These are phyloP conservation scores for Ustilago curta DNA, from an alignment of 1,284 basidiomycete genomes.

Conservation along the genomic window DNA sequence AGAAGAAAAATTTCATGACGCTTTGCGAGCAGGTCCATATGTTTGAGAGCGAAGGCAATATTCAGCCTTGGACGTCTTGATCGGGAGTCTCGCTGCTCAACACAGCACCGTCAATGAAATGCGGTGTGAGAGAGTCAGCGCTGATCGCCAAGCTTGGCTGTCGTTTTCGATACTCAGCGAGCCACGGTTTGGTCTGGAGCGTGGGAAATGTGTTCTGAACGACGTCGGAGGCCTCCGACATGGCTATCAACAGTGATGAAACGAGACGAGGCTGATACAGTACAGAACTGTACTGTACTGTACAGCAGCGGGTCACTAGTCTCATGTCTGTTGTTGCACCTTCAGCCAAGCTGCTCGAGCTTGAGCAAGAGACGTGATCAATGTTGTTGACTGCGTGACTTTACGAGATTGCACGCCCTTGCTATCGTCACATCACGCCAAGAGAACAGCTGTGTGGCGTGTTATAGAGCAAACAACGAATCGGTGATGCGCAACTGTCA, in stretches of 20 bases:
- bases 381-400: background rate
- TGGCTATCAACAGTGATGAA: background rate
- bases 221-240: background rate
- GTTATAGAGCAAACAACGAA: background rate
- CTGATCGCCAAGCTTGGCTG: background rate
- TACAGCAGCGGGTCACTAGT: too few relatives aligned
- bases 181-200: background rate
- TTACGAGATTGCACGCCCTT: background rate
- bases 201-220: background rate
- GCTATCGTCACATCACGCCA: background rate
- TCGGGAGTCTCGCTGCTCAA: background rate
- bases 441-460: background rate
- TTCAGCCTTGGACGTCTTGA: too few relatives aligned
- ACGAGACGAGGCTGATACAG: background rate
- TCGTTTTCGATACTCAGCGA: background rate
- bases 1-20: background rate
- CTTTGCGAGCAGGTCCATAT: background rate
- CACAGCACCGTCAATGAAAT: background rate
- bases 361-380: background rate
- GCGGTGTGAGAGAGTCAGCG: too few relatives aligned
- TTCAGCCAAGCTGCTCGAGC: background rate
- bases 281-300: too few relatives aligned
- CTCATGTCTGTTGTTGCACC: too few relatives aligned
- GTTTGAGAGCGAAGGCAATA: too few relatives aligned
- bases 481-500: constrained; percentile 1